Percentiles rank a stretch among this genome's conserved stretches.
Conservation (phyloP, 345 rosid genomes). For the Iberis pinnata region DNA sequence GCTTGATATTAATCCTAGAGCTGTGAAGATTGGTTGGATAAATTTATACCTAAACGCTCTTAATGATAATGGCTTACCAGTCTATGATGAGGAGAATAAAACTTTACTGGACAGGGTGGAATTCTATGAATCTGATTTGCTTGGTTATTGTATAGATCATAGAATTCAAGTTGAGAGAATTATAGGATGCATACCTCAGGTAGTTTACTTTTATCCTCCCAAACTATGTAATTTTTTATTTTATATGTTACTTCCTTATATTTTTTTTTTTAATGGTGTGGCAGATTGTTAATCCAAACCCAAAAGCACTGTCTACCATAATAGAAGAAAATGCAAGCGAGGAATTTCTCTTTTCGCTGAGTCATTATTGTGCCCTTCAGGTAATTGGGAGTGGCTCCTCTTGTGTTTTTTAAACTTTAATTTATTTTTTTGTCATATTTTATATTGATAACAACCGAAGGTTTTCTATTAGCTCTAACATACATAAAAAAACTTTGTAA, state of each 20-base stretch:
- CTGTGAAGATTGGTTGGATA: conserved; percentile 83
- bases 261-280: too few species aligned
- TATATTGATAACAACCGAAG: too few species aligned
- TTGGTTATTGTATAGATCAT: conserved; percentile 63
- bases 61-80: conserved; percentile 74
- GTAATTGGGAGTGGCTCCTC: too few species aligned
- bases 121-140: conserved; percentile 90
- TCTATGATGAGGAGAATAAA: conserved; percentile 81
- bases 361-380: conserved; percentile 98
- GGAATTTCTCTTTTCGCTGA: conserved; percentile 77
- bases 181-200: conserved; percentile 99
- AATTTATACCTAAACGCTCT: conserved; percentile 88
- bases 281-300: conserved; percentile 97
- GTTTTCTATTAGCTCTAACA: too few species aligned
- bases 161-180: conserved; percentile 80
- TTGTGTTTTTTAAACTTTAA: too few species aligned
- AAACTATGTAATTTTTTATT: not conserved
- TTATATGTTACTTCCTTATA: conserved; percentile 17
- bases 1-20: conserved; percentile 94
- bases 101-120: conserved; percentile 91
- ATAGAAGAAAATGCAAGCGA: conserved; percentile 95
- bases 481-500: too few species aligned
- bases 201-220: conserved; percentile 15
- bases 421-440: too few species aligned
- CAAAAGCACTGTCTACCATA: conserved; percentile 95